Base-by-base conservation (phyloP, 192 early-diverging fungal genomes). In the Dispira parvispora region DNA sequence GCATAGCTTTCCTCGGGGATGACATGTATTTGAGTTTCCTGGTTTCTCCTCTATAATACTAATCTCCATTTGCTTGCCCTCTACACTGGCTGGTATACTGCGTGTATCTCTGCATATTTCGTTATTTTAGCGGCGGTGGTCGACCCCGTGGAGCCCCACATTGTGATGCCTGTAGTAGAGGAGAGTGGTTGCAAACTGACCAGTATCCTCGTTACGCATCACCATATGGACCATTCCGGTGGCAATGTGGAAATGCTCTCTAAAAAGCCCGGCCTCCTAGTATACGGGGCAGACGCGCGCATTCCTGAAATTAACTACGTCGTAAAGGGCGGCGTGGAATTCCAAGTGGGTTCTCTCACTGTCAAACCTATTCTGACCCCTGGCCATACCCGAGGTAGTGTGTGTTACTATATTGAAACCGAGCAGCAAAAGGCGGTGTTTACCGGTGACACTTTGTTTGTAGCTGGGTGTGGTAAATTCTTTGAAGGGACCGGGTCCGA, bases 401-500 rank as follows among this genome's bases (percentile, higher is more conserved):
- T 97, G 10, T 83, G 84, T 65, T 97, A 84, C 73, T 92, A 79
- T 69, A 78, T 92, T 18, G 77, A 75, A 44, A 84, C 86, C 67
- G 75, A 69, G 11, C 66, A 77, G 13, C 81, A 88, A 54, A 73
- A 71, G 52, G 85, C 81, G 16, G 90, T 91, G 21, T 97, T 97
- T 65, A 94, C 92, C 11, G 94, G 94, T 21, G 88, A 91, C 58
- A 90, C 86, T 11, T 70, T 90, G 52, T 91, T 89, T 67, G 72
- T 91, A 38, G 87, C 74, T 43, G 72, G 72, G 66, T 96, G 92
- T 68, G 95, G 95, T 8, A 68, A 84, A 21, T 92, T 98, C 67
- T 98, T 98, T 72, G 95, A 98, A 68, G 95, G 92, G 13, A 86
- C 84, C 0, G 75, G 88, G 0, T 67, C 74, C 38, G 83, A 93